phyloP scores from a whole-genome alignment of 345 rosid species.

The Lepidium didymum region DNA sequence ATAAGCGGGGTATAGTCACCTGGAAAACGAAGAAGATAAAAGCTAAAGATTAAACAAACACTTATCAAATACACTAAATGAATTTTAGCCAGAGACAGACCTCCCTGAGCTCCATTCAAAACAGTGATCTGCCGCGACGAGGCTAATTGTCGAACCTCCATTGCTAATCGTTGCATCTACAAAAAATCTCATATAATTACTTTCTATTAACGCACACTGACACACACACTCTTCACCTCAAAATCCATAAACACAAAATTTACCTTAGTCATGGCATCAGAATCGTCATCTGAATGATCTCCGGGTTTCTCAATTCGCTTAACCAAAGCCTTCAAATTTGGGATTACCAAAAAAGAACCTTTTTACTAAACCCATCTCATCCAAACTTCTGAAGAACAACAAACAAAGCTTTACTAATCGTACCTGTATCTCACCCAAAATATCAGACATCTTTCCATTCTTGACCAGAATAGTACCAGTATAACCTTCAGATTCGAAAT shows the following conservation, averaged over 20 bases:
- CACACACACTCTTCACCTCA: neutral
- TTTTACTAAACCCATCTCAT: neutral
- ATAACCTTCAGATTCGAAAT: constrained; percentile 44
- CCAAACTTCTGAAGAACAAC: neutral
- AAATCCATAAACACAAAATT: neutral
- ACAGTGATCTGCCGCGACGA: constrained; percentile 71
- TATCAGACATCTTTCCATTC: constrained; percentile 76
- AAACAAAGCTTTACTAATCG: neutral
- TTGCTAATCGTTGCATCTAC: constrained; percentile 61
- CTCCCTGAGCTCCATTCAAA: constrained; percentile 60
- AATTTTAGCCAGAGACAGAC: constrained; percentile 2
- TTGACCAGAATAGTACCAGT: constrained; percentile 64
- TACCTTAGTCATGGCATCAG: constrained; percentile 31
- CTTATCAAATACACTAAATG: neutral
- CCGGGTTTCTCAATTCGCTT: constrained; percentile 56
- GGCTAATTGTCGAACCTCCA: constrained; percentile 59
- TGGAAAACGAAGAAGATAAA: constrained; percentile 6
- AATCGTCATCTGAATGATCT: constrained; percentile 44
- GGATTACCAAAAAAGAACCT: neutral
- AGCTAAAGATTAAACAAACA: neutral
- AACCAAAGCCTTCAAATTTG: constrained; percentile 41
- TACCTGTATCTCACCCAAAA: constrained; percentile 80
- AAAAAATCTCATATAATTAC: neutral
- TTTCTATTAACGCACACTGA: constrained; percentile 4
- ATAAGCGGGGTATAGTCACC: constrained; percentile 54